Base-by-base conservation (phyloP, 345 rosid species). In the Punica granatum region DNA sequence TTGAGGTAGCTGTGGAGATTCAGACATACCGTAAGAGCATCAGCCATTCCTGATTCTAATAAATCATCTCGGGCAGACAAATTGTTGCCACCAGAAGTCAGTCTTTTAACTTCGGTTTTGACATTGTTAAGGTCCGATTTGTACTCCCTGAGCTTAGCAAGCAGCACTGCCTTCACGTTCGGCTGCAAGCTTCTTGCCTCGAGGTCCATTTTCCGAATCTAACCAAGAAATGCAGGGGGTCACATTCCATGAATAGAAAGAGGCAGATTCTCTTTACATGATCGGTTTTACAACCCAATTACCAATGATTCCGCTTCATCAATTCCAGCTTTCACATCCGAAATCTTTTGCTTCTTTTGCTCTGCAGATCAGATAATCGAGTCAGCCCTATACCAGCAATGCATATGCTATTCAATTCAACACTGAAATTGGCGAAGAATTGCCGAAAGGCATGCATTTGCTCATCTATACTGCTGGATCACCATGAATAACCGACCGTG, bases 291-390 rank as follows among this genome's bases (percentile, higher is more conserved):
- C 58, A 19, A 61, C 65, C 49, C 41, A 54, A 35, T 58, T 81
- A 92, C 98, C 94, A 89, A 75, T 61, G 82, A 71, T 73, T 92
- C 96, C 39, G 94, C 98, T 74, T 86, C 86, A 42, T 88, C 96
- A 53, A 92, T 56, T 16, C 87, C 88, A 31, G 77, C 71, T 74
- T 73, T 86, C 2, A 92, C 79, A 37, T 89, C 96, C 46, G 94
- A 78, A 33, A 89, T 78, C 74, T 82, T 89, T 76, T 92, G 94
- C 84, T 88, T 92, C 84, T 78, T 89, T 77, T 79, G 86, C 79
- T 92, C 96, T 89, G 83, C 80, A 81, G 46, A 75, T 54, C 30
- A 16, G 21, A 39, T 41, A 26, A 37, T 3, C 3, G 42, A 37
- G 35, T 64, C 34, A 64, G 48, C 33, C 67, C 18, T 28, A 7